These are phyloP conservation scores for Lentinus brumalis DNA, from an alignment of 768 basidiomycete genomes.

Conservation along the genomic window DNA sequence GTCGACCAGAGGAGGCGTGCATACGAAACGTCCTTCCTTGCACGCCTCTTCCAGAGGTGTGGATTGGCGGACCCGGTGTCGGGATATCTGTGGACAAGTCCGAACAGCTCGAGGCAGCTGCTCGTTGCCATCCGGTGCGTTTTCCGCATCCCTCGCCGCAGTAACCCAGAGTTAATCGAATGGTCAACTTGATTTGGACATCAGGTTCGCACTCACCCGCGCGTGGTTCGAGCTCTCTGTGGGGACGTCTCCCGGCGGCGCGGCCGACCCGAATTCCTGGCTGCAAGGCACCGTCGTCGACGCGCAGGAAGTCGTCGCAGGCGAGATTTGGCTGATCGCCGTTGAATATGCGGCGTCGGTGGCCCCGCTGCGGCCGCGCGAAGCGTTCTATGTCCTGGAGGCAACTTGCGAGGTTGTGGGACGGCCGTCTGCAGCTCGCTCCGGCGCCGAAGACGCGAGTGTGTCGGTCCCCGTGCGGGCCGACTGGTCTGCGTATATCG, in stretches of 20 bases:
- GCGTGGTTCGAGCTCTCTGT: constrained; percentile 66
- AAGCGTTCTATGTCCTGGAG: constrained; percentile 61
- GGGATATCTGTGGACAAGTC: constrained; percentile 56
- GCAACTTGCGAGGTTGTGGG: constrained; percentile 77
- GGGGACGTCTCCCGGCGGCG: constrained; percentile 30
- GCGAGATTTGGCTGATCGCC: constrained; percentile 64
- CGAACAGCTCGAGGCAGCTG: constrained; percentile 59
- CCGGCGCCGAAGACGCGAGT: not conserved
- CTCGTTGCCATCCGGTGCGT: constrained; percentile 57
- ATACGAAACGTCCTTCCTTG: constrained; percentile 57
- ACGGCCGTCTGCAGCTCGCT: constrained; percentile 19
- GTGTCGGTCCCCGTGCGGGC: constrained; percentile 39
- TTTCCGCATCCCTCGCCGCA: too few relatives aligned
- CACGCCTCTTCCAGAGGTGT: constrained; percentile 31
- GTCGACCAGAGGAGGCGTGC: constrained; percentile 33
- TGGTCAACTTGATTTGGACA: too few relatives aligned
- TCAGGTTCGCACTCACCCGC: constrained; percentile 63
- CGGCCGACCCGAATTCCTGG: constrained; percentile 37
- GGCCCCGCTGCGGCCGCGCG: constrained; percentile 20
- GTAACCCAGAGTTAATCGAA: too few relatives aligned
- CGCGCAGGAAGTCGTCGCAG: constrained; percentile 51
- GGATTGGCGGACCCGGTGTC: constrained; percentile 39
- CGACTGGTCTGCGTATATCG: constrained; percentile 71
- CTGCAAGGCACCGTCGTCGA: constrained; percentile 43
- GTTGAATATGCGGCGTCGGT: constrained; percentile 23